A percentile compares a stretch with the other conserved stretches of the same genome.
Conservation (phyloP, 1,284 basidiomycete species). For the Trametes sp. region DNA sequence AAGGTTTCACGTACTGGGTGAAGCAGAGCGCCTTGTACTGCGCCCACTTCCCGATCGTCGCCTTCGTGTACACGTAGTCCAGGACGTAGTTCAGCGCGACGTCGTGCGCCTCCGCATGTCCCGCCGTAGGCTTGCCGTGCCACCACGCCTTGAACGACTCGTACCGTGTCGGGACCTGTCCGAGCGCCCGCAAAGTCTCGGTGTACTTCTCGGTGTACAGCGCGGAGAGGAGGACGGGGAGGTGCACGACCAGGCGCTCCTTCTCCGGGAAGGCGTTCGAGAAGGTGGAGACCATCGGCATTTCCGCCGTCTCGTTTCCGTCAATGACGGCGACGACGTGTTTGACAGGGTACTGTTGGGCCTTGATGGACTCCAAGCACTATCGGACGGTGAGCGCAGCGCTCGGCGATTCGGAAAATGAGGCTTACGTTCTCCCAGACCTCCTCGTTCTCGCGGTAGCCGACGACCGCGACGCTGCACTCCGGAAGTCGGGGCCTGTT, state of each 20-base stretch:
- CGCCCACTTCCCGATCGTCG: constrained; percentile 24
- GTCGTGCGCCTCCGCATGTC: constrained; percentile 28
- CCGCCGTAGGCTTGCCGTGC: constrained; percentile 18
- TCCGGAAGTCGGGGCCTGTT: constrained; percentile 22
- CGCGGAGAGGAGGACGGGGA: constrained; percentile 32
- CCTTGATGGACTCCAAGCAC: constrained; percentile 32
- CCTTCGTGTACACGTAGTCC: constrained; percentile 28
- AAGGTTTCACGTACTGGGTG: constrained; percentile 35
- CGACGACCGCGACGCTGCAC: constrained; percentile 31
- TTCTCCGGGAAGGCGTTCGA: constrained; percentile 30
- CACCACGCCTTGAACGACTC: constrained; percentile 30
- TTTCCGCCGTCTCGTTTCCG: constrained; percentile 29
- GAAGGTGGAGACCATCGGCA: constrained; percentile 29
- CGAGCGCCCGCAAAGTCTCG: constrained; percentile 20
- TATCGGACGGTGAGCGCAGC: neutral
- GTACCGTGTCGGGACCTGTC: constrained; percentile 21
- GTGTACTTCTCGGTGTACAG: constrained; percentile 33
- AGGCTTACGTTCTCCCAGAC: constrained; percentile 28
- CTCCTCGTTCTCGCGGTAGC: constrained; percentile 31
- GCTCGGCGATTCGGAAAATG: neutral
- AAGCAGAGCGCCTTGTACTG: constrained; percentile 36
- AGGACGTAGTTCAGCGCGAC: constrained; percentile 29
- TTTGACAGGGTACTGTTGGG: constrained; percentile 32
- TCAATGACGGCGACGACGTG: constrained; percentile 34
- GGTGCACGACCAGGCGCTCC: constrained; percentile 28